These are phyloP conservation scores for Sphaerulina populicola DNA, from an alignment of 2,329 filamentous ascomycete genomes.

Conservation along the genomic window DNA sequence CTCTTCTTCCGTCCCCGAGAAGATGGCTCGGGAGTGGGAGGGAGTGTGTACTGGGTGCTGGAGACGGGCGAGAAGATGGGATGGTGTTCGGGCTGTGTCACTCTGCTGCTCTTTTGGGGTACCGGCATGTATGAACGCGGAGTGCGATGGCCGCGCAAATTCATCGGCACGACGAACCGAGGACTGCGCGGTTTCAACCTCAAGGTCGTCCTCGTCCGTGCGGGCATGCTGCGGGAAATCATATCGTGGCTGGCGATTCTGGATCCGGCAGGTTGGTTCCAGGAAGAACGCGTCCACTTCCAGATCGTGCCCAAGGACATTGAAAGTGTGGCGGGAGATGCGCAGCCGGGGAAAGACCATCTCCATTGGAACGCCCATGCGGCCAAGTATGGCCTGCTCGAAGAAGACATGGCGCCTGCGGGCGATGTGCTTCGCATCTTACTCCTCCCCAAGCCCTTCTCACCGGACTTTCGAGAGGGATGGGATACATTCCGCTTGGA, in stretches of 20 bases:
- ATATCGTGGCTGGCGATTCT: constrained; percentile 43
- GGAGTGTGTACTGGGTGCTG: constrained; percentile 92
- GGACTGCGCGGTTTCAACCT: constrained; percentile 89
- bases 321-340: constrained; percentile 38
- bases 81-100: constrained; percentile 83
- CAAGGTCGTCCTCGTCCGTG: constrained; percentile 83
- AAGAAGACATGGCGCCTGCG: constrained; percentile 83
- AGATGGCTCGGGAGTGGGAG: constrained; percentile 82
- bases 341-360: constrained; percentile 47
- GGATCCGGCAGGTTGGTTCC: constrained; percentile 29
- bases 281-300: constrained; percentile 31
- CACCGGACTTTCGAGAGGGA: constrained; percentile 86
- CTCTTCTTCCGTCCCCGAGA: constrained; percentile 93
- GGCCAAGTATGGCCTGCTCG: constrained; percentile 43
- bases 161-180: constrained; percentile 81
- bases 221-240: constrained; percentile 72
- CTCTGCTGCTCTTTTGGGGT: constrained; percentile 78
- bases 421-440: constrained; percentile 89
- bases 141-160: constrained; percentile 84
- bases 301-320: constrained; percentile 35
- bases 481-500: constrained; percentile 93
- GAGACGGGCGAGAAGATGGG: constrained; percentile 85
- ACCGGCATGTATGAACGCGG: constrained; percentile 96
- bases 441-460: constrained; percentile 88
- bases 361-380: constrained; percentile 36